Evolutionary conservation across 495 filamentous ascomycete species (phyloP).

Genomic region (Aspergillus kassunensis): DNA sequence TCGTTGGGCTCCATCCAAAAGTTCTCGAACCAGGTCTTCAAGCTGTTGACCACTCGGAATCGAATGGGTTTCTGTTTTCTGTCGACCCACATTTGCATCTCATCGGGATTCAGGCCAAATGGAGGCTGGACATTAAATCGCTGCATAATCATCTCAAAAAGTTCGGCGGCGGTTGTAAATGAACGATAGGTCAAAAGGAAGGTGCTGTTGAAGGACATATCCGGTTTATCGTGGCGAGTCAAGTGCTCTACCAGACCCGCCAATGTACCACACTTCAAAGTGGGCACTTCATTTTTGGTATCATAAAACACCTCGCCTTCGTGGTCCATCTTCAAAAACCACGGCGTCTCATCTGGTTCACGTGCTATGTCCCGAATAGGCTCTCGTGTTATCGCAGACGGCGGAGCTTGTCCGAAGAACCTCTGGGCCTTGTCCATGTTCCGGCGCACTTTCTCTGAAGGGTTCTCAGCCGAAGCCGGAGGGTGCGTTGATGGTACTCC

Average conservation of each 20-base stretch:
- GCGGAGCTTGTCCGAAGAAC: conserved; percentile 85
- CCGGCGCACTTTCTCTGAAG: conserved; percentile 58
- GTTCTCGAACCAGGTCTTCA: conserved; percentile 96
- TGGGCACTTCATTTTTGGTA: conserved; percentile 63
- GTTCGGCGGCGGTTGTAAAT: conserved; percentile 82
- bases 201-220: conserved; percentile 94
- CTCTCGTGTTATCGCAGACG: conserved; percentile 43
- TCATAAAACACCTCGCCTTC: conserved; percentile 91
- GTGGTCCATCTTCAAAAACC: conserved; percentile 81
- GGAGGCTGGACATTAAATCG: conserved; percentile 92
- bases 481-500: conserved; percentile 64
- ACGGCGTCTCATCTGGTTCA: conserved; percentile 70
- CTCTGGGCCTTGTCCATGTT: conserved; percentile 78
- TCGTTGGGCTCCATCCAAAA: conserved; percentile 97
- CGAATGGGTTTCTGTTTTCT: conserved; percentile 93
- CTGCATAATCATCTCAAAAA: conserved; percentile 89
- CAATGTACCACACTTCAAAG: conserved; percentile 83
- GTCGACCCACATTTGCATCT: conserved; percentile 86
- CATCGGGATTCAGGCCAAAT: conserved; percentile 66
- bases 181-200: conserved; percentile 96
- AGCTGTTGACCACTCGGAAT: conserved; percentile 92
- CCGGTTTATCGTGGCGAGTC: conserved; percentile 90
- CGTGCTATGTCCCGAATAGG: conserved; percentile 43
- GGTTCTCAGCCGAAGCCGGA: conserved; percentile 52
- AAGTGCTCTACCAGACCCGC: conserved; percentile 91